Evolutionary conservation across 2,329 filamentous ascomycete species (phyloP), one percentile per base, ranked within the genome.

Genomic region (Ascochyta viciae-villosae): DNA sequence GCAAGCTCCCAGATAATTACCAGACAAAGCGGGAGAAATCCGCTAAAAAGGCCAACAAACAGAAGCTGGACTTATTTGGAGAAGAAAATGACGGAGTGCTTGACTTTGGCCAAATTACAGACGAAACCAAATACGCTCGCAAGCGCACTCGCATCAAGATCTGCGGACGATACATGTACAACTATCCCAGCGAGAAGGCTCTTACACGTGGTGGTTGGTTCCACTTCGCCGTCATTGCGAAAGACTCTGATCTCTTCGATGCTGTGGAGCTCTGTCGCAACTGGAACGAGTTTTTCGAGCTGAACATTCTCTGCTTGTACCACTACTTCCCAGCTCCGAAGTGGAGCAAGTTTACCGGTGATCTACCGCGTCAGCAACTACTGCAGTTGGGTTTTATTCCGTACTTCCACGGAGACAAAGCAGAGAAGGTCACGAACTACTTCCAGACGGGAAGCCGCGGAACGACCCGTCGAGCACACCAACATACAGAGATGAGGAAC

Each of bases 201-300:
- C 78, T 82, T 73, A 77, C 72, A 42, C 73, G 80, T 49, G 76
- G 78, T 26, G 80, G 81, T 4, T 83, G 81, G 81, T 71, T 81
- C 22, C 81, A 82, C 29, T 83, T 82, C 63, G 81, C 77, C 22
- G 73, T 83, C 57, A 77, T 83, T 61, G 80, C 80, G 2, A 82
- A 81, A 63, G 78, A 81, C 46, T 81, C 78, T 49, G 67, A 71
- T 42, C 72, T 83, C 4, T 71, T 74, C 42, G 74, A 81, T 39
- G 80, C 67, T 3, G 74, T 81, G 22, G 65, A 75, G n/a, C 73
- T 83, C 10, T 82, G 80, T 59, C 76, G 80, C 24, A 80, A 80
- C 63, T 83, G 80, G 81, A 77, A 80, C 37, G 81, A 83, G 61
- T 81, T 82, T 61, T 81, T 76, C 50, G 77, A 82, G 59, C 66